phyloP scores from a whole-genome alignment of 2,329 filamentous ascomycete genomes.

The Paecilomyces dactylethromorphus region DNA sequence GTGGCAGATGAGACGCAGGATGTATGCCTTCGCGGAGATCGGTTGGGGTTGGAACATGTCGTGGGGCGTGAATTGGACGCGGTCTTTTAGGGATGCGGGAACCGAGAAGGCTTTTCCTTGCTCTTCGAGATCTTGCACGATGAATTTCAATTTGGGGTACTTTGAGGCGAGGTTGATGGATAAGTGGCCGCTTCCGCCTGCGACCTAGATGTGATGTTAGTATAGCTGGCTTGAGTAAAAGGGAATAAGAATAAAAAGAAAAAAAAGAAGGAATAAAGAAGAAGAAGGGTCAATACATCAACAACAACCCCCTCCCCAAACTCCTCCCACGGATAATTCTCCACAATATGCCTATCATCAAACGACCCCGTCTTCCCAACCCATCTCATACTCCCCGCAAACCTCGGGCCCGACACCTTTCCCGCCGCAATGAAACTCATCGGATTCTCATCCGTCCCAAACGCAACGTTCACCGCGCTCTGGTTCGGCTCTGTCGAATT shows the following conservation, averaged over 20 bases:
- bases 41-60: slow-evolving; percentile 18
- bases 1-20: slow-evolving; percentile 17
- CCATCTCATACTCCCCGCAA: not conserved
- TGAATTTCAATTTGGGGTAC: slow-evolving; percentile 47
- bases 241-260: slow-evolving; percentile 29
- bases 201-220: not conserved
- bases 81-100: not conserved
- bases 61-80: slow-evolving; percentile 14
- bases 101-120: slow-evolving; percentile 15
- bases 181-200: slow-evolving; percentile 44
- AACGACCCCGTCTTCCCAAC: not conserved
- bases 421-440: not conserved
- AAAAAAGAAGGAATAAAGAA: slow-evolving; percentile 13
- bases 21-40: slow-evolving; percentile 15
- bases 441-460: not conserved
- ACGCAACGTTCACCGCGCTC: not conserved
- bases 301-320: slow-evolving; percentile 1
- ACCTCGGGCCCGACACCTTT: not conserved
- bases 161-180: slow-evolving; percentile 46
- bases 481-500: not conserved
- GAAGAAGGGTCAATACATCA: slow-evolving; percentile 42
- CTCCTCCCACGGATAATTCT: not conserved
- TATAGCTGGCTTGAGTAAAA: too few species aligned
- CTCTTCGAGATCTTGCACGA: slow-evolving; percentile 45
- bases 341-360: not conserved